phyloP scores from a whole-genome alignment of 2,329 filamentous ascomycete genomes.

The Clonostachys sp. region DNA sequence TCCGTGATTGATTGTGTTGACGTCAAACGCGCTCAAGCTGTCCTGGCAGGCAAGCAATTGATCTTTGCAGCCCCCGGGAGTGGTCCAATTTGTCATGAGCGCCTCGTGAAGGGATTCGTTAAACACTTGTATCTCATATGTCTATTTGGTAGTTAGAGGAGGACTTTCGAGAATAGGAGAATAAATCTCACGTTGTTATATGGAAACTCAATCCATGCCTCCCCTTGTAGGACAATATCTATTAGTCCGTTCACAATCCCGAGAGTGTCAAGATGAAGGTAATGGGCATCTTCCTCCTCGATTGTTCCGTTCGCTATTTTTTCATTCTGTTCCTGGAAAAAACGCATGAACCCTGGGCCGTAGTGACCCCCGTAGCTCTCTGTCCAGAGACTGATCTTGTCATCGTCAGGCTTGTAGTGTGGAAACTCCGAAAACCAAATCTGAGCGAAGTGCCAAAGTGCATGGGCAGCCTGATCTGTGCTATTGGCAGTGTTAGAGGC shows the following conservation, averaged over 20 bases:
- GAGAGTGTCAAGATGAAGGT: conserved; percentile 51
- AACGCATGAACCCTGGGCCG: conserved; percentile 57
- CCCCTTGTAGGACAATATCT: conserved; percentile 56
- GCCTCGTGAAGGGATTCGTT: conserved; percentile 31
- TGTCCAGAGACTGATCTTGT: conserved; percentile 60
- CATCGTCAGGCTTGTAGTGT: conserved; percentile 46
- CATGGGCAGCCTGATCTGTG: conserved; percentile 47
- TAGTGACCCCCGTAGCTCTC: conserved; percentile 70
- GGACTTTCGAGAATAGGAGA: not conserved
- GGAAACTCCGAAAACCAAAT: conserved; percentile 54
- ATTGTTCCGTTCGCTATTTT: conserved; percentile 23
- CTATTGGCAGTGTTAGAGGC: conserved; percentile 35
- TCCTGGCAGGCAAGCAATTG: conserved; percentile 45
- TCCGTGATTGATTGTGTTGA: conserved; percentile 34
- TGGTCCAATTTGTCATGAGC: conserved; percentile 19
- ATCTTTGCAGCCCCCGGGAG: conserved; percentile 44
- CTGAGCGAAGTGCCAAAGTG: conserved; percentile 63
- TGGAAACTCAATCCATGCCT: conserved; percentile 51
- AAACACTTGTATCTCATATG: conserved; percentile 56
- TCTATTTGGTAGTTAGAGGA: conserved; percentile 6
- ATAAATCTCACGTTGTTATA: conserved; percentile 48
- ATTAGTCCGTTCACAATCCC: conserved; percentile 69
- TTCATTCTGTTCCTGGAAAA: conserved; percentile 60
- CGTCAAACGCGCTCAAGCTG: conserved; percentile 43
- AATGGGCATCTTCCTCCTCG: conserved; percentile 36